Conservation (phyloP, 306 rosid genomes). For the Corylus americana region DNA sequence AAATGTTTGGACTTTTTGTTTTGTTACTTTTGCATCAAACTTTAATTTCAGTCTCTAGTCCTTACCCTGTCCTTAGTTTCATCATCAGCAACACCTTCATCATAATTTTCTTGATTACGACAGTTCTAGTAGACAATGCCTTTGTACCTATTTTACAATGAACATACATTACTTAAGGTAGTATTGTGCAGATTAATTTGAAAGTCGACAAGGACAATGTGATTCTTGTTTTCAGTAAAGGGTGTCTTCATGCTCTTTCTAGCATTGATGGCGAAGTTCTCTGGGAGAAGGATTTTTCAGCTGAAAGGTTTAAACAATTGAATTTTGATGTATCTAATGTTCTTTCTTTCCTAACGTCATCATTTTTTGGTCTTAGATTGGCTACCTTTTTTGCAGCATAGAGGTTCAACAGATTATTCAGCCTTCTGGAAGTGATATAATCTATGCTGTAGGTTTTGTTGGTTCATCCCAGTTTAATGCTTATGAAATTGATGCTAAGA, state of each 20-base stretch:
- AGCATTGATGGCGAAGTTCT: slow-evolving; percentile 73
- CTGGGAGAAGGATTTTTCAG: slow-evolving; percentile 73
- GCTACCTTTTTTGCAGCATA: slow-evolving; percentile 58
- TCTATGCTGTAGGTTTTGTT: slow-evolving; percentile 64
- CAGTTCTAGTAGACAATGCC: slow-evolving; percentile 22
- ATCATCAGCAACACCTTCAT: not conserved
- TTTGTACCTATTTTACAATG: slow-evolving; percentile 5
- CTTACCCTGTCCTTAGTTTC: not conserved
- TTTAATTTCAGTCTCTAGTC: not conserved
- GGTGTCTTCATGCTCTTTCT: slow-evolving; percentile 80
- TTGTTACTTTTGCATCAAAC: not conserved
- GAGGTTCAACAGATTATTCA: slow-evolving; percentile 72
- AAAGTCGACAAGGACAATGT: slow-evolving; percentile 69
- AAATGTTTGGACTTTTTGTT: not conserved
- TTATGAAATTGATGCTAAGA: slow-evolving; percentile 61
- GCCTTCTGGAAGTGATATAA: slow-evolving; percentile 50
- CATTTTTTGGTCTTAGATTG: slow-evolving; percentile 36
- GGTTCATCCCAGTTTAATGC: slow-evolving; percentile 63
- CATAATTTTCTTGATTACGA: not conserved
- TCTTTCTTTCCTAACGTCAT: slow-evolving; percentile 19
- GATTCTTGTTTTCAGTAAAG: slow-evolving; percentile 74
- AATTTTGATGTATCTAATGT: slow-evolving; percentile 19
- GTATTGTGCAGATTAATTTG: slow-evolving; percentile 68
- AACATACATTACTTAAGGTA: slow-evolving; percentile 27
- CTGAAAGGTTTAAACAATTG: slow-evolving; percentile 57